Base-by-base conservation (phyloP, 441 rosid species). In the Croton laevigatus region DNA sequence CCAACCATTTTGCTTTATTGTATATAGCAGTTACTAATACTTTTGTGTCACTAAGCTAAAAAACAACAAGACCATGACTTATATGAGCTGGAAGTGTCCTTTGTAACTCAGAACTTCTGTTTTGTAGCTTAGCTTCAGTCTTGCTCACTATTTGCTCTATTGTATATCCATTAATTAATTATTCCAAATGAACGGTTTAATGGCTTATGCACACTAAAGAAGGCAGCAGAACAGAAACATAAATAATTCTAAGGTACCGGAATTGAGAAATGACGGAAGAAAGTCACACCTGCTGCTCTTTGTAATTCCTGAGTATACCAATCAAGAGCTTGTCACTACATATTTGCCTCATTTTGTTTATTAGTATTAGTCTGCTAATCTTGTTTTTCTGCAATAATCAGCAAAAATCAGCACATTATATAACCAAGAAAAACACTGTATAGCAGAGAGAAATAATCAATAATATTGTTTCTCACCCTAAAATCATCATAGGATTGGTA, bases 261-360 rank as follows among this genome's bases (percentile, higher is more conserved):
- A 37, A 34, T 22, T 62, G 4, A 40, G 4, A 52, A 38, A 8
- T 6, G 8, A 62, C 6, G 46, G 27, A 44, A 66, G 36, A 44
- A 68, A 44, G 54, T 11, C 44, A 5, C 11, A 76, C 81, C 77
- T 53, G 59, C 38, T 65, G 59, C 38, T 65, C 23, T 68, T 46
- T 69, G 53, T 65, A 58, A 42, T 64, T 58, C 73, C 62, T 80
- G 58, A 81, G 68, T 13, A 81, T 78, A 44, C 70, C 54, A 40
- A 10, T 32, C 22, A 82, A 64, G 63, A 84, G 72, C n/a, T 73
- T 62, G 54, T 79, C 79, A 42, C 86, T 88, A n/a, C 82, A 75
- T 19, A 81, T 69, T 62, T 75, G 76, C 62, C 81, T 75, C 72
- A 80, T 59, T 68, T 59, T 81, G 57, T 48, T 67, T 2, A 78